A percentile compares a stretch with the other conserved stretches of the same genome.
These are phyloP conservation scores for Fusarium tuaranense DNA, from an alignment of 2,329 filamentous ascomycete species.

Conservation along the genomic window DNA sequence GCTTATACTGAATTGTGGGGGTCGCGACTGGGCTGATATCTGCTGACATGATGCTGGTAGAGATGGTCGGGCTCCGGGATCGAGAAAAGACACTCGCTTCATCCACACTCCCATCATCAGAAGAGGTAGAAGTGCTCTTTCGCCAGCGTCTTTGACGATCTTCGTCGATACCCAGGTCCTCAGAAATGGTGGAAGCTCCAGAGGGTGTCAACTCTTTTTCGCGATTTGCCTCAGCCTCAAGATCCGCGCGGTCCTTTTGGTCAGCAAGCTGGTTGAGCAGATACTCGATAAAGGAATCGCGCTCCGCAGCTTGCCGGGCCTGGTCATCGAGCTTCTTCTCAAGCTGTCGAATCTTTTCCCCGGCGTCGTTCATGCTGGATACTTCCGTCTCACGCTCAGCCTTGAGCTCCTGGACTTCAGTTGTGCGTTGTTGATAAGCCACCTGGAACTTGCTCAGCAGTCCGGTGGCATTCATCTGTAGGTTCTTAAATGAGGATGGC, in stretches of 20 bases:
- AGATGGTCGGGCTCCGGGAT: constrained; percentile 67
- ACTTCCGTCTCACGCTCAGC: constrained; percentile 64
- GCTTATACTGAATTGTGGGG: constrained; percentile 38
- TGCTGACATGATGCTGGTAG: constrained; percentile 53
- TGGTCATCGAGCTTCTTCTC: constrained; percentile 72
- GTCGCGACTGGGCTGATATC: constrained; percentile 35
- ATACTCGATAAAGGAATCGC: constrained; percentile 63
- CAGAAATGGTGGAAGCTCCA: constrained; percentile 59
- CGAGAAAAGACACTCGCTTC: constrained; percentile 71
- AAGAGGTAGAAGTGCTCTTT: constrained; percentile 58
- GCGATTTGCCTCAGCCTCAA: constrained; percentile 44
- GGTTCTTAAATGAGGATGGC: constrained; percentile 69
- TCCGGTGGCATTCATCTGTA: constrained; percentile 68
- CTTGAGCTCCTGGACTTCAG: constrained; percentile 62
- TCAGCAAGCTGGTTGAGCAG: constrained; percentile 63
- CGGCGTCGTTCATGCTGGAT: constrained; percentile 69
- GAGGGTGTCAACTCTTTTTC: constrained; percentile 46
- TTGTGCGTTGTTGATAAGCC: constrained; percentile 67
- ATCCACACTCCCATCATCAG: constrained; percentile 64
- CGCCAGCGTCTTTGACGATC: constrained; percentile 59
- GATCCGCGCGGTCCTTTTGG: constrained; percentile 62
- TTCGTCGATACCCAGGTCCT: constrained; percentile 67
- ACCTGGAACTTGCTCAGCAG: constrained; percentile 67
- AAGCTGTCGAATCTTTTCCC: constrained; percentile 64
- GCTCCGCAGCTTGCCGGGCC: constrained; percentile 63